Evolutionary conservation across 768 basidiomycete species (phyloP).

Genomic region (Boletus sp.): DNA sequence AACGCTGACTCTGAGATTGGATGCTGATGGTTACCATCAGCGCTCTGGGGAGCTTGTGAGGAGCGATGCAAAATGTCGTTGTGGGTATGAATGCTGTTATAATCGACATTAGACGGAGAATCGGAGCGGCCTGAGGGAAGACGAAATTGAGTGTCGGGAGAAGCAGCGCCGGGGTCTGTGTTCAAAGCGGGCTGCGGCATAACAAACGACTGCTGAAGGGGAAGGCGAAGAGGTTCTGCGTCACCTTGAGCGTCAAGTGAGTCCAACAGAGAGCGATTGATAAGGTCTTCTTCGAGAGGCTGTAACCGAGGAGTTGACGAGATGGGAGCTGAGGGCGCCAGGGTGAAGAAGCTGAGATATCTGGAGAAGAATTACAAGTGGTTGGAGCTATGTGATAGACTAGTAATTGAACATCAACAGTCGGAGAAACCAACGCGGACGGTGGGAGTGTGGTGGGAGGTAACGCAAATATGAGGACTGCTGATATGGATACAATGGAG

Average conservation of each 20-base stretch:
- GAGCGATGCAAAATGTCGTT: conserved; percentile 31
- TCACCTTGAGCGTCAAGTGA: conserved; percentile 83
- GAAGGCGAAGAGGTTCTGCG: conserved; percentile 56
- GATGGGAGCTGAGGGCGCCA: conserved; percentile 48
- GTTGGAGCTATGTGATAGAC: conserved; percentile 29
- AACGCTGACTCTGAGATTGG: conserved; percentile 29
- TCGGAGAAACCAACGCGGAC: conserved; percentile 32
- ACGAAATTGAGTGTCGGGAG: conserved; percentile 57
- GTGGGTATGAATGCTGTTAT: conserved; percentile 36
- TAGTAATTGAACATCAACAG: conserved; percentile 44
- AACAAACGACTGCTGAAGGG: conserved; percentile 38
- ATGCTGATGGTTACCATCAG: conserved; percentile 36
- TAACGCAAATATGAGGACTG: conserved; percentile 36
- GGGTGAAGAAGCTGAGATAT: conserved; percentile 37
- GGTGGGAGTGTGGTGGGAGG: conserved; percentile 29
- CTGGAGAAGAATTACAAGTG: conserved; percentile 29
- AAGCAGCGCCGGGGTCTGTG: conserved; percentile 48
- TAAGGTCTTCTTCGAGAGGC: conserved; percentile 66
- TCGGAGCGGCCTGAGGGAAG: conserved; percentile 49
- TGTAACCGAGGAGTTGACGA: conserved; percentile 32
- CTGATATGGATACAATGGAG: conserved; percentile 46
- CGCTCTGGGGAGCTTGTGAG: conserved; percentile 24
- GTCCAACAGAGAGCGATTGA: conserved; percentile 82
- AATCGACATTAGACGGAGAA: conserved; percentile 44
- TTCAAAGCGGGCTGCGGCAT: conserved; percentile 50